These are phyloP conservation scores for Glycyrrhiza uralensis DNA, from an alignment of 306 rosid species.

Conservation along the genomic window DNA sequence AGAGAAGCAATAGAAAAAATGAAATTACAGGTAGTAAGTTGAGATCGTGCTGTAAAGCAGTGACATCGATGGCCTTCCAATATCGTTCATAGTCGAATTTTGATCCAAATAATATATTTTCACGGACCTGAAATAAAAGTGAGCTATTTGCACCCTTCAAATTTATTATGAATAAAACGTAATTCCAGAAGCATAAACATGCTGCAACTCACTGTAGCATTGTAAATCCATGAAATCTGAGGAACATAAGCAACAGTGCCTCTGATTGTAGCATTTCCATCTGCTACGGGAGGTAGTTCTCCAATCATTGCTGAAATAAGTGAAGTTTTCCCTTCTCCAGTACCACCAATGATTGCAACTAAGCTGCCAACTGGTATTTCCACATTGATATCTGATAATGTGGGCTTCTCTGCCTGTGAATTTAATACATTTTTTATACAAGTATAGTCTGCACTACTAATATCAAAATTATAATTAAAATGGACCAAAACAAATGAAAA, in stretches of 20 bases:
- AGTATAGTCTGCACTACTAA: background rate
- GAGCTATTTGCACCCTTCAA: background rate
- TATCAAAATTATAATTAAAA: background rate
- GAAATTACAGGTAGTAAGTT: conserved; percentile 66
- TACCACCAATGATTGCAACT: conserved; percentile 88
- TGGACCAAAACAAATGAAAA: background rate
- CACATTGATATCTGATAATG: conserved; percentile 67
- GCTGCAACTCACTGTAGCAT: conserved; percentile 77
- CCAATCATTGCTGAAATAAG: conserved; percentile 85
- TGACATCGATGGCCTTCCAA: conserved; percentile 62
- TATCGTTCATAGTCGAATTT: conserved; percentile 57
- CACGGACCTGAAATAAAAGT: conserved; percentile 61
- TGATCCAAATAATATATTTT: conserved; percentile 83
- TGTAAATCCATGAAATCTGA: conserved; percentile 94
- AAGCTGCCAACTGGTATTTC: conserved; percentile 73
- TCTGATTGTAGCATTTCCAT: conserved; percentile 52
- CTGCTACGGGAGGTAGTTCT: conserved; percentile 57
- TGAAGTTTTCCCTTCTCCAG: conserved; percentile 94
- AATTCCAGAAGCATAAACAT: background rate
- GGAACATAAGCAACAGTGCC: conserved; percentile 95
- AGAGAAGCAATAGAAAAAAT: conserved; percentile 7
- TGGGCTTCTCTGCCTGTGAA: conserved; percentile 58
- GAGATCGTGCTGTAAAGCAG: conserved; percentile 72
- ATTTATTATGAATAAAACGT: background rate
- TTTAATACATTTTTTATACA: background rate